Evolutionary conservation across 2,329 filamentous ascomycete genomes (phyloP), one percentile per base, ranked within the genome.

Genomic region (Ophiostoma quercus): DNA sequence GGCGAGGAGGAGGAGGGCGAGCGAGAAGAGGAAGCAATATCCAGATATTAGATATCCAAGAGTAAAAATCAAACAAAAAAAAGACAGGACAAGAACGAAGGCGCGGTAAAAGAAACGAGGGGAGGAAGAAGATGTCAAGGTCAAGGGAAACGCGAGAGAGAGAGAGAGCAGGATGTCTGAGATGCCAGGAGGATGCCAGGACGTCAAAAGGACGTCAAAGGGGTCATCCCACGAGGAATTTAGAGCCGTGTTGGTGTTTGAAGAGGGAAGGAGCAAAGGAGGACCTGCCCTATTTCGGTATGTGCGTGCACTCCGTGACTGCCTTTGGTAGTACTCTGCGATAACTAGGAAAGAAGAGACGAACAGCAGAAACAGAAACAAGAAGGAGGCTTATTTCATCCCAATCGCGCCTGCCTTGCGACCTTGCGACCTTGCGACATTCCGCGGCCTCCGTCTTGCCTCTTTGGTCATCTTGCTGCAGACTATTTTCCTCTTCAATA

Each of bases 381-480:
- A 37, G 60, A 65, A 39, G n/a, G 62, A 39, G 60, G 62, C 62
- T 39, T 65, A 22, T 22, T 65, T 39, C 34, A 39, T 65, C 34
- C 32, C 34, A 39, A 22, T 39, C 34, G 62, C 62, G 62, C 34
- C 34, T 39, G 62, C 62, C 62, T 65, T 63, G 60, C 62, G 62
- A 65, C 62, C 22, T 65, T 39, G 60, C 62, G 34, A 65, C 62
- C 62, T 65, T 63, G 60, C 62, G 62, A 65, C 62, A 39, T 65
- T 39, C 62, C 62, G 62, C 19, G 14, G 62, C 62, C 62, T 65
- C 62, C 62, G 62, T 65, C 34, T 39, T 65, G 51, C 51, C n/a
- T 39, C 34, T 34, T 32, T n/a, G 32, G 43, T 47, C 34, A 6
- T 47, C 29, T 37, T 62, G 14, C 57, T 29, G 16, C 22, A 54